Percentiles rank a stretch among this genome's conserved stretches.
Evolutionary conservation across 306 rosid species (phyloP).

Genomic region (Medicago arabica): DNA sequence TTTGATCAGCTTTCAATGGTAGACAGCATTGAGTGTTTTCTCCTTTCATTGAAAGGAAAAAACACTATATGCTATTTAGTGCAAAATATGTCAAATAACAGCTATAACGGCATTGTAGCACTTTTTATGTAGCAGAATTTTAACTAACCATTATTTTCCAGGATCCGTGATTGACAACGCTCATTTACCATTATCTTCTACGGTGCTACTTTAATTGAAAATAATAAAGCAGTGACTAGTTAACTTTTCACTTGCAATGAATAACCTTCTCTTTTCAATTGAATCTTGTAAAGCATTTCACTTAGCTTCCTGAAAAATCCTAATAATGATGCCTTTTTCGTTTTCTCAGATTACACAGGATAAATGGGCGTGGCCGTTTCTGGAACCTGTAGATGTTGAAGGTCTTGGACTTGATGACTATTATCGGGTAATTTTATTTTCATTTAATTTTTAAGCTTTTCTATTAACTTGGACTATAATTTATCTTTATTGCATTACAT

Average conservation of each 20-base stretch:
- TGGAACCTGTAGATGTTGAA: constrained; percentile 87
- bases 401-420: constrained; percentile 82
- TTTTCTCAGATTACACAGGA: constrained; percentile 71
- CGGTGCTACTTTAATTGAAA: too few relatives aligned
- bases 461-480: not conserved
- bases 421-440: constrained; percentile 57
- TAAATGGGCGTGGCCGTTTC: constrained; percentile 74
- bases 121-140: not conserved
- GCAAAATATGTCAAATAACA: not conserved
- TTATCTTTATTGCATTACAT: constrained; percentile 7
- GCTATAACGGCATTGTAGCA: not conserved
- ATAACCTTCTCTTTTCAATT: too few relatives aligned
- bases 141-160: not conserved
- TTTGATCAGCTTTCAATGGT: not conserved
- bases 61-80: not conserved
- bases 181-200: too few relatives aligned
- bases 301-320: constrained; percentile 2
- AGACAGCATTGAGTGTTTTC: too few relatives aligned
- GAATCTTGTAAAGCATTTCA: too few relatives aligned
- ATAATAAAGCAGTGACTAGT: too few relatives aligned
- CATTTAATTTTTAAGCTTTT: not conserved
- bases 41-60: too few relatives aligned
- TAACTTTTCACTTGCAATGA: too few relatives aligned
- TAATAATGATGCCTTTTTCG: constrained; percentile 3
- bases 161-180: too few relatives aligned